Evolutionary conservation across 306 rosid species (phyloP), one percentile per base, ranked within the genome.

Genomic region (Inga leiocalycina): DNA sequence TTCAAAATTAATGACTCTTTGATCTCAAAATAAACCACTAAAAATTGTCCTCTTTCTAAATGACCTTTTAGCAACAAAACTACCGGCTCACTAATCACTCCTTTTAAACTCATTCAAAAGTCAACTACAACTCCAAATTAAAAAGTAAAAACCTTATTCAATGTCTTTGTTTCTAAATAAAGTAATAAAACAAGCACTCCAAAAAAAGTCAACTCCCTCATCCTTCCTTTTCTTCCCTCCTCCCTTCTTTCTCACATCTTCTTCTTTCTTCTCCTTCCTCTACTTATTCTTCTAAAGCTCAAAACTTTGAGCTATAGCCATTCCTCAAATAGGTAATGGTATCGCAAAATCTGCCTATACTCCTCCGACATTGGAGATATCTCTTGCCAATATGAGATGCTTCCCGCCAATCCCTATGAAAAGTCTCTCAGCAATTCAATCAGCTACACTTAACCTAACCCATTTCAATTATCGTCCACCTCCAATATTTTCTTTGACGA

Each of bases 311-410:
- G 27, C 74, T 4, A 69, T 45, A 27, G 11, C 12, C 16, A 41
- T 77, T 43, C 64, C 69, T 44, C 27, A 62, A 43, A 92, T 93
- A 98, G 98, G 98, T n/a, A 95, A 93, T 84, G 14, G 82, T 22
- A 51, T 88, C 79, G 90, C 86, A 0, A 93, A 84, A 14, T 84
- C 24, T 84, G 84, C 71, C 80, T 62, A 65, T 88, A 97, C 49
- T 82, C 85, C 73, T 74, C 90, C 71, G 78, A 83, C n/a, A 80
- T 73, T 86, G 98, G 93, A n/a, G 89, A 84, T 1, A 75, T 85
- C 75, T 92, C 92, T 76, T 34, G 87, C 35, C 83, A 93, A 2
- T 82, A 83, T 11, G 76, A 87, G 27, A 86, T 66, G 51, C 27
- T 24, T 49, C 48, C 57, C 76, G 0, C 59, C 83, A 67, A 52